Evolutionary conservation across 2,329 filamentous ascomycete species (phyloP), one percentile per base, ranked within the genome.

Genomic region (Arthrocladium fulminans): DNA sequence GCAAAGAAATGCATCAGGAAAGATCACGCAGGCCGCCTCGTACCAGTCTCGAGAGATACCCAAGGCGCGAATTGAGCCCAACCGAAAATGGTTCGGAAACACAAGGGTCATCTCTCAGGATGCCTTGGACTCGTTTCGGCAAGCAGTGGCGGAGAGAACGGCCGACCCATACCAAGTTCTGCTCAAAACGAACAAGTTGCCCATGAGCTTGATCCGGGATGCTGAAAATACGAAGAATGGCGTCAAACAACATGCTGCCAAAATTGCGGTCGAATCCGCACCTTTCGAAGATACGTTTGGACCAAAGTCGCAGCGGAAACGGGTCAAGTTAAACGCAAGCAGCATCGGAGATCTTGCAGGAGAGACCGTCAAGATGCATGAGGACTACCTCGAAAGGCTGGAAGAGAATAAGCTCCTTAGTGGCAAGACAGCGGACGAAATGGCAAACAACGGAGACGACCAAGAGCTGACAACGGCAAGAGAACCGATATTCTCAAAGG

Each of bases 11-110:
- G 82, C 86, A 42, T 72, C 77, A 10, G 92, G 92, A 61, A 81
- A 90, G 60, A 84, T 98, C 64, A 85, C 83, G 48, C 83, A 92
- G 68, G 82, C 88, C 55, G 88, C 88, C 42, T 76, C 80, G 13
- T 95, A 81, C 69, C 89, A 97, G 71, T 88, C 84, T 51, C 76
- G 81, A 62, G 88, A 95, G 29, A 70, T 83, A 19, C 89, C 90
- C 40, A 80, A 77, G 51, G 92, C 90, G 57, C 80, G 89, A 57
- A 86, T 97, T 62, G 90, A 97, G 73, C 92, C 92, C 43, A 94
- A 97, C 70, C 79, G 92, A 61, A 94, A 94, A 71, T 98, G 92
- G 92, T 98, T 98, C 71, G 87, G 84, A 61, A 96, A 96, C 67
- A 95, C 90, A 27, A 76, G 92, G 61, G 81, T 84, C 38, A 94